Base-by-base conservation (phyloP, 164 flowering plant genomes). In the Macadamia tetraphylla region DNA sequence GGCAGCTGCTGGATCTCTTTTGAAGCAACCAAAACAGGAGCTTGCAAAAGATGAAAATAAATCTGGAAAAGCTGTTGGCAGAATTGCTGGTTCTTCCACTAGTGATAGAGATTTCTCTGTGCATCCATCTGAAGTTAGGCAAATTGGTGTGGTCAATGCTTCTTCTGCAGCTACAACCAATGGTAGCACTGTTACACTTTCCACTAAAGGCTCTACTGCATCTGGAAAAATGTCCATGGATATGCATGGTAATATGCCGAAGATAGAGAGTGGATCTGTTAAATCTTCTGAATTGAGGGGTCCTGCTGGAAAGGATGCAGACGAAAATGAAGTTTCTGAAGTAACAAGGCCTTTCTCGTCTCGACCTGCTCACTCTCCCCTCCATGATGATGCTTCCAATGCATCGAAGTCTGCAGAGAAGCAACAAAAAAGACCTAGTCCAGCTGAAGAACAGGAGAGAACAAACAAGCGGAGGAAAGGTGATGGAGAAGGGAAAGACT, bases 401-500 rank as follows among this genome's bases (percentile, higher is more conserved):
- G 68, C 79, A 75, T 73, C 83, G 43, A 90, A 83, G 63, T 70
- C 84, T 43, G 64, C 71, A 65, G 99, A 95, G 61, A 95, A 85
- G 79, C 81, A 76, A 67, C 91, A 81, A 62, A 95, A 89, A 83
- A 82, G 99, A 76, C 66, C 80, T 9, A 87, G 81, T 73, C 87
- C 94, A 65, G 76, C 80, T 67, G 96, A 89, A 60, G 99, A 92
- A 55, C 70, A 79, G 30, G 99, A 88, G 48, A 81, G 90, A 63
- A 69, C 73, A 58, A 83, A 77, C 73, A 92, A 92, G 77, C 88
- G 96, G 8, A 77, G 93, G 71, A 95, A 85, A 73, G 91, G 89
- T 6, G 99, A 94, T 29, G n/a, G n/a, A 73, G 98, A 92, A 58
- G 29, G 58, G 32, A 90, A 85, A 73, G 96, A 92, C 70, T 56